Base-by-base conservation (phyloP, 805 yeast genomes). In the Myxozyma monticola region DNA sequence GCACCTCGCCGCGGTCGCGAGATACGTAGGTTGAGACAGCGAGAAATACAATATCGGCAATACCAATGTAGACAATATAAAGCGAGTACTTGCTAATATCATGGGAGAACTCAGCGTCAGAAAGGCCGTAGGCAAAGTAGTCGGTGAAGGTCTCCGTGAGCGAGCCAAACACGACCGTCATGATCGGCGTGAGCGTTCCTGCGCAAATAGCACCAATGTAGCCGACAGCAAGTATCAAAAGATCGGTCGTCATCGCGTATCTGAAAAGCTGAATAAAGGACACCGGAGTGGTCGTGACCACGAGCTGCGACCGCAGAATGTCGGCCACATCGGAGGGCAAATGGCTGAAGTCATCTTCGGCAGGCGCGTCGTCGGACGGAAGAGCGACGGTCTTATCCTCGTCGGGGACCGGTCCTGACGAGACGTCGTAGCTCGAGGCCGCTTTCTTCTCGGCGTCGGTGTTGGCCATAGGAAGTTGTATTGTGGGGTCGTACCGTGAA, bases 21-120 rank as follows among this genome's bases (percentile, higher is more conserved):
- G 63, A 65, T 22, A 71, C 56, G 45, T 42, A 60, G 1, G 74
- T 67, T 50, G 62, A 68, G 14, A 71, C 18, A 25, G 54, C 54
- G 12, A 67, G 8, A n/a, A 21, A 24, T 20, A 25, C 42, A 35
- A 46, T 12, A 10, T 26, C 34, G 9, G 67, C 76, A 9, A 72
- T 54, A 22, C 74, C 75, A 15, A 71, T 62, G 51, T 72, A 72
- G 33, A 71, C 65, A 36, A 70, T 71, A 48, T 70, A 71, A 6
- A 70, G 63, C 10, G 73, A 61, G 50, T 62, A 62, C 46, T 65
- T 67, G 51, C 68, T 59, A 35, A 69, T 65, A 17, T 40, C 37
- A 50, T 56, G 60, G 49, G 68, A 69, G 59, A 72, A 71, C 38
- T 48, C n/a, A 33, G 54, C 17, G 45, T 52, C 22, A 3, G 36